phyloP scores from a whole-genome alignment of 2,329 filamentous ascomycete species.

The Diaporthe vaccinii region DNA sequence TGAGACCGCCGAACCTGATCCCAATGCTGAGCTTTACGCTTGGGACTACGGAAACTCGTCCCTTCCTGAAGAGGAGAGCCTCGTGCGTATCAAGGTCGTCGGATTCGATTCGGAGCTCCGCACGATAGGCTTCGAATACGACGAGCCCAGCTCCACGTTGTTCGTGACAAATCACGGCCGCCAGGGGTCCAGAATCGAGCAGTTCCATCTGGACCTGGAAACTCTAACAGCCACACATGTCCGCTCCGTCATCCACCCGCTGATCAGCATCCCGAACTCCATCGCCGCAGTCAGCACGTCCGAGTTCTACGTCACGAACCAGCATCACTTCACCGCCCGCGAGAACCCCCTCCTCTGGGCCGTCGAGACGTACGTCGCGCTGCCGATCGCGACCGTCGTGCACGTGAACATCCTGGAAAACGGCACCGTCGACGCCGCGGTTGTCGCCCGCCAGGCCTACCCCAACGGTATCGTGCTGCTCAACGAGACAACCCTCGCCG shows the following conservation, averaged over 20 bases:
- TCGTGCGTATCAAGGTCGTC: background rate
- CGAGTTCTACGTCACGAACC: constrained; percentile 58
- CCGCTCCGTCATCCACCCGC: constrained; percentile 53
- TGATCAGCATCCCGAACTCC: constrained; percentile 56
- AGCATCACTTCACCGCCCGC: constrained; percentile 52
- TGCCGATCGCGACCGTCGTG: constrained; percentile 53
- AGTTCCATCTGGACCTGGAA: constrained; percentile 54
- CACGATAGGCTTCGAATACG: constrained; percentile 55
- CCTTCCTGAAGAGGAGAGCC: background rate
- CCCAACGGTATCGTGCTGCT: constrained; percentile 58
- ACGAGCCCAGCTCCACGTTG: constrained; percentile 52
- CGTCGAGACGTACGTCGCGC: constrained; percentile 52
- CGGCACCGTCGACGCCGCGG: constrained; percentile 24
- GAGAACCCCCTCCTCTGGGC: constrained; percentile 46
- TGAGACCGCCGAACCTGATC: background rate
- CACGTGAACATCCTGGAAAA: constrained; percentile 48
- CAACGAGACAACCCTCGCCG: constrained; percentile 54
- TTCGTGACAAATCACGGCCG: constrained; percentile 55
- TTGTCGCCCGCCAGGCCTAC: constrained; percentile 53
- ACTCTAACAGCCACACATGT: constrained; percentile 52
- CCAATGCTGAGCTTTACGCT: constrained; percentile 11
- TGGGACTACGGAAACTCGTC: constrained; percentile 1
- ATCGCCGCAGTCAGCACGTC: constrained; percentile 51
- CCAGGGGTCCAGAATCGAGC: constrained; percentile 53
- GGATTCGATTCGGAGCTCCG: constrained; percentile 52